A percentile compares a stretch with the other conserved stretches of the same genome.
phyloP scores from a whole-genome alignment of 2,329 filamentous ascomycete genomes.

The Xylariaceae sp. region DNA sequence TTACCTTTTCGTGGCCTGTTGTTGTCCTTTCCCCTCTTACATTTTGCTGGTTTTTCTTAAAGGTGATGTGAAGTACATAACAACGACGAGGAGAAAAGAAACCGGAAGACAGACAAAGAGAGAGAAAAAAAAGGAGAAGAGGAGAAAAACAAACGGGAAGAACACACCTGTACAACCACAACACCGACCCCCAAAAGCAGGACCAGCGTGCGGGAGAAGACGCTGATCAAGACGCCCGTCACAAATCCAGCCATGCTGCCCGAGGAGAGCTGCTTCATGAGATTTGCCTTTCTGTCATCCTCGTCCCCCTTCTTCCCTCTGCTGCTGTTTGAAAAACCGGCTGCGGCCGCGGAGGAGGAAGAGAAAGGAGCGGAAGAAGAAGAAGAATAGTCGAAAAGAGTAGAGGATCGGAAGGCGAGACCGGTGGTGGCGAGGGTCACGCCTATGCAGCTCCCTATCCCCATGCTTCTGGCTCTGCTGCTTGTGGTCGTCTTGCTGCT shows the following conservation, averaged over 20 bases:
- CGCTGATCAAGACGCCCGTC: conserved; percentile 59
- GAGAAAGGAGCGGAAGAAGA: not conserved
- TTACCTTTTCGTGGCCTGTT: not conserved
- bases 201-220: conserved; percentile 67
- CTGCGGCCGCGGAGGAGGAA: conserved; percentile 11
- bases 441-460: conserved; percentile 28
- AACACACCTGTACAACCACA: conserved; percentile 53
- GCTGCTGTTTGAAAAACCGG: conserved; percentile 13
- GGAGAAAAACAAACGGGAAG: not conserved
- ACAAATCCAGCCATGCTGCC: conserved; percentile 54
- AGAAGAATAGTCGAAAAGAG: conserved; percentile 16
- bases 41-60: too few species aligned
- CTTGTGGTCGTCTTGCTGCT: not conserved
- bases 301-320: conserved; percentile 8
- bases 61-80: not conserved
- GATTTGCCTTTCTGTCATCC: conserved; percentile 28
- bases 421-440: conserved; percentile 31
- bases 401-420: conserved; percentile 18
- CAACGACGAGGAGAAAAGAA: not conserved
- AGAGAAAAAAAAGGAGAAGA: not conserved
- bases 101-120: not conserved
- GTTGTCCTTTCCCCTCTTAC: too few species aligned
- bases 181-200: conserved; percentile 61
- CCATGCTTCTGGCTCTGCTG: not conserved
- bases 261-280: conserved; percentile 46